Conservation (phyloP, 257 asterid genomes). For the Jacaranda copaia region DNA sequence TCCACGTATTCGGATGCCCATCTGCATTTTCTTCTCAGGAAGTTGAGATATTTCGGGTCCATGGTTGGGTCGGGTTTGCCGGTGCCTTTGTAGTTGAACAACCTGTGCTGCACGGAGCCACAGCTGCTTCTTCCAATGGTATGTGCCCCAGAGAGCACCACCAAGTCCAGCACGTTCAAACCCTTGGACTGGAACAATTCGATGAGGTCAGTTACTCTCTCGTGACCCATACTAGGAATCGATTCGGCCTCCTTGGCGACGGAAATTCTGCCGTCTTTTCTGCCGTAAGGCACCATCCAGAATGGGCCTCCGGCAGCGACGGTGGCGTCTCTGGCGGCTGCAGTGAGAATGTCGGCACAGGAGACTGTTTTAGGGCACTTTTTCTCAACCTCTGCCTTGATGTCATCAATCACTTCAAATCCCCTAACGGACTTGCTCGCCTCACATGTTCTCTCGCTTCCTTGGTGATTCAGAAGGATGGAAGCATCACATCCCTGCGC, state of each 20-base stretch:
- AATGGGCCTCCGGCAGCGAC: slow-evolving; percentile 57
- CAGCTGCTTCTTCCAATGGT: slow-evolving; percentile 78
- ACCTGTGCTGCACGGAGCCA: slow-evolving; percentile 61
- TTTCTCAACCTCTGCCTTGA: slow-evolving; percentile 57
- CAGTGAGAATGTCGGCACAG: slow-evolving; percentile 68
- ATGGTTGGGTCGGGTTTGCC: slow-evolving; percentile 57
- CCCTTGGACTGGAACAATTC: slow-evolving; percentile 64
- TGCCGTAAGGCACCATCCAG: slow-evolving; percentile 66
- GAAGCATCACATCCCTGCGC: slow-evolving; percentile 73
- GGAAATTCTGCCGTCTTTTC: slow-evolving; percentile 61
- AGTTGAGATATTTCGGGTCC: slow-evolving; percentile 58
- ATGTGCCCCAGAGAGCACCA: slow-evolving; percentile 80
- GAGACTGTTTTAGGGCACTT: slow-evolving; percentile 63
- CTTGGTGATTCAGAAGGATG: slow-evolving; percentile 54
- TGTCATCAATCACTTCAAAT: slow-evolving; percentile 54
- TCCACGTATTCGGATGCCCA: slow-evolving; percentile 87
- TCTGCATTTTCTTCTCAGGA: slow-evolving; percentile 76
- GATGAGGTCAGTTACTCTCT: slow-evolving; percentile 52
- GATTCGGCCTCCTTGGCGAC: slow-evolving; percentile 45
- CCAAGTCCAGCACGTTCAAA: slow-evolving; percentile 57
- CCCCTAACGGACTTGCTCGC: slow-evolving; percentile 61
- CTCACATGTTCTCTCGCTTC: slow-evolving; percentile 54
- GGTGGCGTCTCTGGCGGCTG: slow-evolving; percentile 68
- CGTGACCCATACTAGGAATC: slow-evolving; percentile 54
- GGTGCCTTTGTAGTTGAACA: slow-evolving; percentile 59